These are phyloP conservation scores for Penicillium hesseltinei DNA, from an alignment of 2,329 filamentous ascomycete genomes.

Conservation along the genomic window DNA sequence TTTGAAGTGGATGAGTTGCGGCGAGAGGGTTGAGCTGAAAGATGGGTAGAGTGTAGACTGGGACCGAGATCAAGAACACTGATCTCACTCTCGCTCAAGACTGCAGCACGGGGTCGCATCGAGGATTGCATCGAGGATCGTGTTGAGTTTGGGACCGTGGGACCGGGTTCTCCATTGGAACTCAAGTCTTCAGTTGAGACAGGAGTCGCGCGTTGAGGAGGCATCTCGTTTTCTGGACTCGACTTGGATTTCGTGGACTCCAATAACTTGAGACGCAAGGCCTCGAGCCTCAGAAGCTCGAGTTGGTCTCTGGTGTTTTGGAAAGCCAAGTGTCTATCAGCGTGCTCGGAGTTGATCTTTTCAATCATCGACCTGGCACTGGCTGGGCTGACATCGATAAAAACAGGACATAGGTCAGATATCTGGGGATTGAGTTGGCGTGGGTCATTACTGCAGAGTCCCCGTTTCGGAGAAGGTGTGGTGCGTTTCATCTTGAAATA, in stretches of 20 bases:
- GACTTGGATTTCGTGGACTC: background rate
- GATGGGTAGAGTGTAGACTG: background rate
- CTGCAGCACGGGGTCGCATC: background rate
- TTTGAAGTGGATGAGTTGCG: background rate
- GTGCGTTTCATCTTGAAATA: background rate
- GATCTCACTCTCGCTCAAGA: conserved; percentile 27
- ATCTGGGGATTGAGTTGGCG: background rate
- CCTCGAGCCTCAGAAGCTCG: background rate
- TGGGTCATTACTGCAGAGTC: too few species aligned
- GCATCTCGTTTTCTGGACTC: background rate
- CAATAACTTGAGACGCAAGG: background rate
- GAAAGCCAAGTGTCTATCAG: background rate
- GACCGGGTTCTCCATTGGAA: background rate
- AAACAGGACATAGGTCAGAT: background rate
- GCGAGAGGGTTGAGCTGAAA: background rate
- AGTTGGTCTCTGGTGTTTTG: background rate
- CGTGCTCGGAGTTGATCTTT: background rate
- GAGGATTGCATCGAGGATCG: background rate
- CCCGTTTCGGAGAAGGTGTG: background rate
- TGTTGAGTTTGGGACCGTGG: background rate
- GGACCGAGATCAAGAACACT: conserved; percentile 28
- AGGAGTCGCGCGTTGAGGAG: background rate
- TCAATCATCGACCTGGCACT: background rate
- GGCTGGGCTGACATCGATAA: background rate
- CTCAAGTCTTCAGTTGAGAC: background rate